Conservation (phyloP, 2,329 filamentous ascomycete species). For the Verticillium nonalfalfae region DNA sequence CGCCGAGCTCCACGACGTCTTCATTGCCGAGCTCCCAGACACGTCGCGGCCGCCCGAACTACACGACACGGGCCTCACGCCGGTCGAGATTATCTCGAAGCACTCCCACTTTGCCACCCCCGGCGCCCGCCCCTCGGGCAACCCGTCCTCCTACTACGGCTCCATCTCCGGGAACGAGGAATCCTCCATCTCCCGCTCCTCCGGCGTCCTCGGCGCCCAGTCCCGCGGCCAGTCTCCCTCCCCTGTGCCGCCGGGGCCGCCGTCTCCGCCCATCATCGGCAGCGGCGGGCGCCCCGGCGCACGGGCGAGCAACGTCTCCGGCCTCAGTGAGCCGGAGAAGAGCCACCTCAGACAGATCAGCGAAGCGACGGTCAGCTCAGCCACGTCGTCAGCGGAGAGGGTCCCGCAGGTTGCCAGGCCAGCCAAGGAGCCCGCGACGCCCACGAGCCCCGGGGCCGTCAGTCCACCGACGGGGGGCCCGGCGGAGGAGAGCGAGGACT, state of each 20-base stretch:
- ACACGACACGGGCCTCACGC: slow-evolving; percentile 32
- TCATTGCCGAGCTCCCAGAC: slow-evolving; percentile 40
- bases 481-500: slow-evolving; percentile 15
- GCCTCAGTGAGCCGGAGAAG: slow-evolving; percentile 31
- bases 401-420: slow-evolving; percentile 3
- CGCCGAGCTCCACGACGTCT: slow-evolving; percentile 34
- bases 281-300: slow-evolving; percentile 2
- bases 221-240: slow-evolving; percentile 6
- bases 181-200: slow-evolving; percentile 10
- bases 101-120: slow-evolving; percentile 21
- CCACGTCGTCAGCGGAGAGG: not conserved
- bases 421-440: not conserved
- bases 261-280: slow-evolving; percentile 3
- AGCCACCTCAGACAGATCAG: slow-evolving; percentile 34
- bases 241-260: slow-evolving; percentile 6
- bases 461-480: slow-evolving; percentile 18
- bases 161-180: slow-evolving; percentile 12
- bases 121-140: slow-evolving; percentile 17
- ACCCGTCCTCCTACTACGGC: slow-evolving; percentile 19
- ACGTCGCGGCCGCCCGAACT: slow-evolving; percentile 39
- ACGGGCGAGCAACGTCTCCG: slow-evolving; percentile 21
- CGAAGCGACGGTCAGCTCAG: slow-evolving; percentile 31
- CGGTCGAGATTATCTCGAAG: slow-evolving; percentile 30
- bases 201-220: slow-evolving; percentile 5
- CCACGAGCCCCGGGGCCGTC: slow-evolving; percentile 10